Conservation (phyloP, 2,329 filamentous ascomycete genomes). For the Colletotrichum orchidophilum region DNA sequence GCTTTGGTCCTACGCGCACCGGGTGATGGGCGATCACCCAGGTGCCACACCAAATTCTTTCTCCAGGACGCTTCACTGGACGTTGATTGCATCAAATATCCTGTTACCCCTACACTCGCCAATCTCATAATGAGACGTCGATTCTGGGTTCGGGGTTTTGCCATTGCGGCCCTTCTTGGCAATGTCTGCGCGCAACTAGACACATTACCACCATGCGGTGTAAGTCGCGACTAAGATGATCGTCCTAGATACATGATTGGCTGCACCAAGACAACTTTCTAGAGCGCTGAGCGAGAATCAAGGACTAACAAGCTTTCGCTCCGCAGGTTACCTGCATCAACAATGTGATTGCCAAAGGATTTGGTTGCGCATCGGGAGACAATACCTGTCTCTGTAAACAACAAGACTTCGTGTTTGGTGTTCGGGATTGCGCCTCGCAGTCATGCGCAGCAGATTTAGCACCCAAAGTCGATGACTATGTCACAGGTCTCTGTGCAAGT, state of each 20-base stretch:
- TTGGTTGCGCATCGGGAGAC: constrained; percentile 42
- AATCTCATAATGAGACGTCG: constrained; percentile 17
- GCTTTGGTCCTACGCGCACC: constrained; percentile 11
- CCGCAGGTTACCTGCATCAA: constrained; percentile 26
- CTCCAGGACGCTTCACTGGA: not conserved
- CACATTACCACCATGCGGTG: constrained; percentile 30
- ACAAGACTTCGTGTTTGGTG: constrained; percentile 45
- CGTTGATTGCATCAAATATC: not conserved
- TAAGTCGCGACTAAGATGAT: constrained; percentile 6
- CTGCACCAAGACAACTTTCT: not conserved
- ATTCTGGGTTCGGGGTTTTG: not conserved
- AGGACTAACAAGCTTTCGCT: not conserved
- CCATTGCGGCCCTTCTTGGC: not conserved
- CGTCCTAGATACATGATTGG: not conserved
- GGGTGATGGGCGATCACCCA: not conserved
- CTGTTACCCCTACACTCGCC: not conserved
- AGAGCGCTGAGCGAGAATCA: not conserved
- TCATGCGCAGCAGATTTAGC: constrained; percentile 41
- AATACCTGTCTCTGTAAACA: constrained; percentile 52
- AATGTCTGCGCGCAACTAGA: constrained; percentile 23
- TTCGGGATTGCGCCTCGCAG: constrained; percentile 50
- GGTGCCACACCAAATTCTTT: not conserved
- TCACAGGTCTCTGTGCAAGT: constrained; percentile 42
- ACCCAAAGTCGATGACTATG: constrained; percentile 41
- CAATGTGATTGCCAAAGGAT: constrained; percentile 31